Base-by-base conservation (phyloP, 345 rosid genomes). In the Boechera stricta region DNA sequence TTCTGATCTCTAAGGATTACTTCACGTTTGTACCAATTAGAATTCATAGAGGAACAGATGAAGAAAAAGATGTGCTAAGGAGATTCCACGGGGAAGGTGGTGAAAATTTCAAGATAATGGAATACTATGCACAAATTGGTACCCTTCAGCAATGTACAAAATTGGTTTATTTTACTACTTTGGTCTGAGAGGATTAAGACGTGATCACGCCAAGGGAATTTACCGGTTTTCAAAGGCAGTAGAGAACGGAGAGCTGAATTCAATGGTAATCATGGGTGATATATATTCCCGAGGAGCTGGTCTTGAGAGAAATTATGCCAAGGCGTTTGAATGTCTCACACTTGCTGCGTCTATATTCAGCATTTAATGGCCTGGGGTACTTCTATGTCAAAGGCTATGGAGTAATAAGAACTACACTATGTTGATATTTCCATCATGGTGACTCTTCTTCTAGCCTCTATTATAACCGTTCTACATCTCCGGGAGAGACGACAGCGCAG, bases 201-300 rank as follows among this genome's bases (percentile, higher is more conserved):
- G 97, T 54, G 96, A 95, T 63, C 93, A 89, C 67, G 41, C 78
- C 41, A 95, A 92, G 85, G 99, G 97, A 21, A 69, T 95, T 85
- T 56, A 60, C 18, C 92, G 99, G 99, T 95, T 95, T 78, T 84
- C 77, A 5, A 92, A 84, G 82, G 96, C 99, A 36, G 97, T 81
- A 18, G 93, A 91, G 49, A 91, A 88, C 78, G 96, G 96, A 49
- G 98, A 95, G 74, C 87, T 90, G 1, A 91, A 85, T 76, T 88
- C 99, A n/a, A 88, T 95, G 96, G 97, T 86, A 72, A 90, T 92
- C 79, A 86, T 95, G 8, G 99, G 98, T 67, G 99, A 95, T 83
- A 90, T 95, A 62, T 92, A 88, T 82, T 97, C 98, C 13, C 79
- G 93, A 83, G 99, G 98, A 70, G 97, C 96, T 71, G 94, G 98